A percentile compares a stretch with the other conserved stretches of the same genome.
Evolutionary conservation across 495 filamentous ascomycete genomes (phyloP).

Genomic region (Podospora fimiseda): DNA sequence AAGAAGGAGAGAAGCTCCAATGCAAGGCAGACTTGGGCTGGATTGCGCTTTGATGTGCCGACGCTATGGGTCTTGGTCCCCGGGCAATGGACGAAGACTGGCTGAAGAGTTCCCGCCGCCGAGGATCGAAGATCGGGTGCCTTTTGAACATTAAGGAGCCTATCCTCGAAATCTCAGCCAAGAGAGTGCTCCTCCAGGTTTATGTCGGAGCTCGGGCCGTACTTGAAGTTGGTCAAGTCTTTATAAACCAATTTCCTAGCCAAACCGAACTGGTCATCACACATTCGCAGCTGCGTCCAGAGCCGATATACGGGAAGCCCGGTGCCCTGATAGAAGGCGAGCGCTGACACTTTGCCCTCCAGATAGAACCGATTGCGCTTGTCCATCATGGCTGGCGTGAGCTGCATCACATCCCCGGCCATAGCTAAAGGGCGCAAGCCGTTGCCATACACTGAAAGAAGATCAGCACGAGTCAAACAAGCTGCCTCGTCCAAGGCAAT

Average conservation of each 20-base stretch:
- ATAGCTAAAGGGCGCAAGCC: constrained; percentile 8
- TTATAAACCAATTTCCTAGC: background rate
- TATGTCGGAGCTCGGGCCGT: no score
- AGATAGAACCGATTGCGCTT: background rate
- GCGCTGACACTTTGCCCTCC: background rate
- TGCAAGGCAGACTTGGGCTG: no score
- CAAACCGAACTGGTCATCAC: background rate
- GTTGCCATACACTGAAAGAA: constrained; percentile 14
- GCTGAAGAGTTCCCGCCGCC: no score
- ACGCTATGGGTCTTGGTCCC: no score
- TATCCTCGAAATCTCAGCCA: no score
- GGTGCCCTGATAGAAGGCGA: background rate
- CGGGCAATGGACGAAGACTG: no score
- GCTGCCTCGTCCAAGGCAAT: constrained; percentile 21
- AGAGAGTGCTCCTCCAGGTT: no score
- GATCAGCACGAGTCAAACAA: constrained; percentile 10
- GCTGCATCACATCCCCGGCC: constrained; percentile 10
- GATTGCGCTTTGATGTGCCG: no score
- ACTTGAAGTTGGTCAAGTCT: background rate
- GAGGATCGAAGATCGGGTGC: no score
- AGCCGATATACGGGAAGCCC: background rate
- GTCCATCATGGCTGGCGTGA: constrained; percentile 2
- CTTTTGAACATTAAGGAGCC: no score
- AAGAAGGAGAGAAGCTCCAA: no score
- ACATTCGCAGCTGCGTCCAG: background rate